A percentile compares a stretch with the other conserved stretches of the same genome.
Evolutionary conservation across 192 early-diverging fungal genomes (phyloP).

Genomic region (Jimgerdemannia flammicorona): DNA sequence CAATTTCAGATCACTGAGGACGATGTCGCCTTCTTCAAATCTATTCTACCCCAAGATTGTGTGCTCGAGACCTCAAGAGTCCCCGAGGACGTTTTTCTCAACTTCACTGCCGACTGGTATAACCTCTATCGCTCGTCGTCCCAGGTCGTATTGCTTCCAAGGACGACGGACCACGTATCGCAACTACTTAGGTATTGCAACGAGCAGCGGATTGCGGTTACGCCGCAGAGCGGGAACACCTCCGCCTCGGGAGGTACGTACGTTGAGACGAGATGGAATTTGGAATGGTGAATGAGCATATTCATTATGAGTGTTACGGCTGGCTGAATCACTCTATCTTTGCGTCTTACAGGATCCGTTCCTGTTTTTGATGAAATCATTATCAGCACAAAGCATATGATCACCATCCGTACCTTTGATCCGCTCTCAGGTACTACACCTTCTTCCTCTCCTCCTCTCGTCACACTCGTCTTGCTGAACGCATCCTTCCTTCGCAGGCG

Average conservation of each 20-base stretch:
- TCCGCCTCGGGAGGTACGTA: conserved; percentile 63
- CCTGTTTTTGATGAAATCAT: conserved; percentile 94
- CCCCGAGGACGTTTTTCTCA: conserved; percentile 44
- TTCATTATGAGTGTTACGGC: neutral
- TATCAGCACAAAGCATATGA: conserved; percentile 70
- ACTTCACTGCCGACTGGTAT: conserved; percentile 84
- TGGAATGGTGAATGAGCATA: neutral
- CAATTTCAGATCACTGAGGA: conserved; percentile 34
- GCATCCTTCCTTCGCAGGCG: conserved; percentile 34
- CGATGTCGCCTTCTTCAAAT: conserved; percentile 54
- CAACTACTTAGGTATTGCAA: conserved; percentile 81
- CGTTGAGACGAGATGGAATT: neutral
- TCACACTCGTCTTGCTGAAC: neutral
- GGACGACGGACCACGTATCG: conserved; percentile 72
- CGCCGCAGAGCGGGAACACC: conserved; percentile 95
- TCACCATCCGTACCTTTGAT: conserved; percentile 60
- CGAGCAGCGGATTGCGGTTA: conserved; percentile 74
- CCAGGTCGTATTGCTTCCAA: conserved; percentile 73
- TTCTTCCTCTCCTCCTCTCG: too few relatives aligned
- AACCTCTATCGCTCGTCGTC: conserved; percentile 79
- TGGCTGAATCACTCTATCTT: neutral
- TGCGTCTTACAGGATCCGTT: conserved; percentile 67
- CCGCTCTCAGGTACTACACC: conserved; percentile 32
- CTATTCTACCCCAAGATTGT: conserved; percentile 18
- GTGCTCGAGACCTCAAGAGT: conserved; percentile 1